A percentile compares a stretch with the other conserved stretches of the same genome.
Evolutionary conservation across 164 flowering plant genomes (phyloP).

Genomic region (Nymphaea thermarum): DNA sequence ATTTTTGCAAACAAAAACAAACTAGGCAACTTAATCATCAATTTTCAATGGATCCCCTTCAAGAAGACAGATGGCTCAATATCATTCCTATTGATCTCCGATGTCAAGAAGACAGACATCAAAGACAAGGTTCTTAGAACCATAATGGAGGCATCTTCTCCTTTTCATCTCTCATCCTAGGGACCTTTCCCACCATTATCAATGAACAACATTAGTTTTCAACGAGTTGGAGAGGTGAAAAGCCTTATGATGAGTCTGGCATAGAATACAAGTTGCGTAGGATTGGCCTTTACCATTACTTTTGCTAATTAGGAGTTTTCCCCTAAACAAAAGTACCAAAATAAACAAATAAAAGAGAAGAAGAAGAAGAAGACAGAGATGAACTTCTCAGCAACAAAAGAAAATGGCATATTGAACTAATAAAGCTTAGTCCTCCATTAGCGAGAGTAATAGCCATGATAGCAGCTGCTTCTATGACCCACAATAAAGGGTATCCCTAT

Average conservation of each 20-base stretch:
- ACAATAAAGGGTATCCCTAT: slow-evolving; percentile 77
- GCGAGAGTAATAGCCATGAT: slow-evolving; percentile 63
- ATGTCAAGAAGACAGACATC: too few relatives aligned
- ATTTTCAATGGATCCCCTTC: slow-evolving; percentile 79
- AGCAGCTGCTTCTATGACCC: slow-evolving; percentile 83
- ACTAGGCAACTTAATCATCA: slow-evolving; percentile 36
- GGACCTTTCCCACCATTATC: slow-evolving; percentile 15
- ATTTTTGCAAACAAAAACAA: background rate
- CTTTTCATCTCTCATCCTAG: slow-evolving; percentile 61
- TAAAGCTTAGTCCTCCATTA: slow-evolving; percentile 31
- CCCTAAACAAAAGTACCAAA: background rate
- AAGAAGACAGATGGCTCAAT: slow-evolving; percentile 62
- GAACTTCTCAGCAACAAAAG: too few relatives aligned
- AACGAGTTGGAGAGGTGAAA: too few relatives aligned
- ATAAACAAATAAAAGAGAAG: too few relatives aligned
- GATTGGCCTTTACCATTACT: slow-evolving; percentile 40
- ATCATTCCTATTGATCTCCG: slow-evolving; percentile 31
- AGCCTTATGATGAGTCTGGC: background rate
- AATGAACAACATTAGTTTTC: too few relatives aligned
- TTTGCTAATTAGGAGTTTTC: slow-evolving; percentile 40
- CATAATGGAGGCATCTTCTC: slow-evolving; percentile 56
- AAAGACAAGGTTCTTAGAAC: slow-evolving; percentile 55
- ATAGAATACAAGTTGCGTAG: background rate
- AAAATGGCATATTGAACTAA: too few relatives aligned
- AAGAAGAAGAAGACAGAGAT: background rate